phyloP scores from a whole-genome alignment of 352 stramenopile species.

The Pelagophyceae sp. region DNA sequence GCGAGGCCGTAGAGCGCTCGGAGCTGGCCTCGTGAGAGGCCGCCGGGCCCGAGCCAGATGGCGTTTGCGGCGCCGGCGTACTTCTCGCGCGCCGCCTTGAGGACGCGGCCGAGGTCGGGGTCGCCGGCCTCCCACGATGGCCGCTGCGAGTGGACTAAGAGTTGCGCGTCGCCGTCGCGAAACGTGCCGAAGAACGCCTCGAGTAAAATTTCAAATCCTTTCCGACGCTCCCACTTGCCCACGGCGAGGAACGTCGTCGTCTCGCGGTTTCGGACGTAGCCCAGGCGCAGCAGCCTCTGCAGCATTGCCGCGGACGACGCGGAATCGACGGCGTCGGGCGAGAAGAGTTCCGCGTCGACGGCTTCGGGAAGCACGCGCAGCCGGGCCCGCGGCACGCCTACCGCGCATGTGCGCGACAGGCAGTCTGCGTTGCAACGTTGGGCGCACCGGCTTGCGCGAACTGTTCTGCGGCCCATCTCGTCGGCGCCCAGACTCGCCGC shows the following conservation, averaged over 20 bases:
- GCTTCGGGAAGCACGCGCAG: slow-evolving; percentile 1
- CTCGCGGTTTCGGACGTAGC: background rate
- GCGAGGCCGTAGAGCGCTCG: slow-evolving; percentile 1
- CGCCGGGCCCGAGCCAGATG: slow-evolving; percentile 9
- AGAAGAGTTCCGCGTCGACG: slow-evolving; percentile 1
- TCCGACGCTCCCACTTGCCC: slow-evolving; percentile 84
- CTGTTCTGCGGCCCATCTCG: background rate
- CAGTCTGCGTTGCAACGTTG: no score
- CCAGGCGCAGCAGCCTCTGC: background rate
- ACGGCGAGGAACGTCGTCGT: slow-evolving; percentile 70
- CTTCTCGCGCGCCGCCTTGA: background rate
- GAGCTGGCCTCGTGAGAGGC: background rate
- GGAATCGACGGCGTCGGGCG: background rate
- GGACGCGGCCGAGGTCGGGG: background rate
- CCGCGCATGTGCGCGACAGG: no score
- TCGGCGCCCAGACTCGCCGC: background rate
- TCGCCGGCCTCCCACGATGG: slow-evolving; percentile 5
- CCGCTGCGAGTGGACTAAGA: slow-evolving; percentile 2
- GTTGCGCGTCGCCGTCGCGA: background rate
- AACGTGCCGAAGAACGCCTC: slow-evolving; percentile 70
- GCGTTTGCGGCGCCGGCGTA: background rate
- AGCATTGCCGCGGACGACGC: background rate
- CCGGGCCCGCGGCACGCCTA: background rate
- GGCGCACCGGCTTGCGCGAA: no score
- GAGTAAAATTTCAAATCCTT: slow-evolving; percentile 73